phyloP scores from a whole-genome alignment of 257 asterid species.

The Marsdenia floribunda region DNA sequence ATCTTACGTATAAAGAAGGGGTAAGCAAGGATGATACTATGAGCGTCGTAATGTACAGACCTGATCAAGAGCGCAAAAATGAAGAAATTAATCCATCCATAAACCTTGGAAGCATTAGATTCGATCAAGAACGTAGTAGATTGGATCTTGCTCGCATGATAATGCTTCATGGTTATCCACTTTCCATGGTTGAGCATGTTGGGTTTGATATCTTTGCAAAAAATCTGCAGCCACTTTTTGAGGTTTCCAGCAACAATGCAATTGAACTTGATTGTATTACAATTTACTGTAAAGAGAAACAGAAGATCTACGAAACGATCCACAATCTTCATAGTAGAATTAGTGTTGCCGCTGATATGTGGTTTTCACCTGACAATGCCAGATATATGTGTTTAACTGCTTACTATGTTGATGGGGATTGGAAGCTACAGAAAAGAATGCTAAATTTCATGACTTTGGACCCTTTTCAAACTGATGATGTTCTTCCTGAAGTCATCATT shows the following conservation, averaged over 20 bases:
- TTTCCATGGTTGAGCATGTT: constrained; percentile 79
- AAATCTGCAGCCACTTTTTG: constrained; percentile 89
- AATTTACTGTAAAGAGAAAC: constrained; percentile 67
- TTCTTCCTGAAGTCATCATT: constrained; percentile 61
- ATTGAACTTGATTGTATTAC: constrained; percentile 77
- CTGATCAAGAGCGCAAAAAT: constrained; percentile 32
- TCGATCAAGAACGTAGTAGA: constrained; percentile 61
- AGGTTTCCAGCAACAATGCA: constrained; percentile 46
- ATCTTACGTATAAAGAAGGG: constrained; percentile 35
- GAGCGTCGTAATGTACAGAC: constrained; percentile 40
- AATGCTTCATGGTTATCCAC: constrained; percentile 79
- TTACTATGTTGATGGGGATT: constrained; percentile 67
- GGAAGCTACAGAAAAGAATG: constrained; percentile 74
- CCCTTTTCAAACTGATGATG: constrained; percentile 70
- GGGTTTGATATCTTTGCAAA: constrained; percentile 77
- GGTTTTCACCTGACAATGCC: constrained; percentile 49
- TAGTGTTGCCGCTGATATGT: constrained; percentile 76
- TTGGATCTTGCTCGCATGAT: constrained; percentile 92
- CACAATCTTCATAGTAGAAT: constrained; percentile 76
- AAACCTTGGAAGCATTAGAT: constrained; percentile 32
- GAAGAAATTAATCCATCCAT: constrained; percentile 26
- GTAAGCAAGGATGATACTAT: constrained; percentile 47
- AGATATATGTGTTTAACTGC: constrained; percentile 74
- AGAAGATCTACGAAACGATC: constrained; percentile 69
- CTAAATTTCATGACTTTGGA: constrained; percentile 56